Percentiles rank a stretch among this genome's conserved stretches.
Evolutionary conservation across 768 basidiomycete genomes (phyloP).

Genomic region (Russula virescens): DNA sequence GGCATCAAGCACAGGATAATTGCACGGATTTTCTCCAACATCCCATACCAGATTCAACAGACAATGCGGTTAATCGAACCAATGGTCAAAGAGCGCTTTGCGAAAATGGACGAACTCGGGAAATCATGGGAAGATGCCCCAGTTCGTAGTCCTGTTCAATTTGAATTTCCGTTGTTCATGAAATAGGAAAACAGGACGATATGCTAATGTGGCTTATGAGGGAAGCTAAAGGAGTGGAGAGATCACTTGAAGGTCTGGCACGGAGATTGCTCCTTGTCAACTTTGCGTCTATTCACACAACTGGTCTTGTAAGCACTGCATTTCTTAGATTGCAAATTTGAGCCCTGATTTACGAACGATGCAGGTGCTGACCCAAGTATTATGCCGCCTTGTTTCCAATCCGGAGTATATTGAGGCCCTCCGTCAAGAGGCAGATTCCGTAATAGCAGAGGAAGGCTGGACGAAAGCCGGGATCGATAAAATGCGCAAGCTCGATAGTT

Average conservation of each 20-base stretch:
- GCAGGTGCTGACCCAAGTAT: slow-evolving; percentile 12
- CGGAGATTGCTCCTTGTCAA: slow-evolving; percentile 35
- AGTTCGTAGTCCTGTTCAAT: neutral
- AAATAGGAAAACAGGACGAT: slow-evolving; percentile 32
- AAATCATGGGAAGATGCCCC: neutral
- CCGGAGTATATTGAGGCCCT: slow-evolving; percentile 27
- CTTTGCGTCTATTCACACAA: slow-evolving; percentile 35
- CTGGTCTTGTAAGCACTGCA: slow-evolving; percentile 28
- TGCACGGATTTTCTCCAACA: neutral
- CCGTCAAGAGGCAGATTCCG: slow-evolving; percentile 25
- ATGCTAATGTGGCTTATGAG: slow-evolving; percentile 40
- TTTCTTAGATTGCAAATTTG: too few species aligned
- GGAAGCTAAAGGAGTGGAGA: slow-evolving; percentile 30
- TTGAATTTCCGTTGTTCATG: neutral
- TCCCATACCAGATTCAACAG: neutral
- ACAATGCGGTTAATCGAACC: neutral
- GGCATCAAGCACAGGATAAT: neutral
- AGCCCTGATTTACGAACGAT: neutral
- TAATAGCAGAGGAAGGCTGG: slow-evolving; percentile 15
- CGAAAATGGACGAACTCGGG: neutral
- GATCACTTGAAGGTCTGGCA: slow-evolving; percentile 28
- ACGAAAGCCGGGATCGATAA: slow-evolving; percentile 8
- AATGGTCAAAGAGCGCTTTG: slow-evolving; percentile 4
- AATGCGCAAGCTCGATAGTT: slow-evolving; percentile 34
- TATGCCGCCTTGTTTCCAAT: slow-evolving; percentile 25